Evolutionary conservation across 2,329 filamentous ascomycete species (phyloP).

Genomic region (Xylariaceae sp.): DNA sequence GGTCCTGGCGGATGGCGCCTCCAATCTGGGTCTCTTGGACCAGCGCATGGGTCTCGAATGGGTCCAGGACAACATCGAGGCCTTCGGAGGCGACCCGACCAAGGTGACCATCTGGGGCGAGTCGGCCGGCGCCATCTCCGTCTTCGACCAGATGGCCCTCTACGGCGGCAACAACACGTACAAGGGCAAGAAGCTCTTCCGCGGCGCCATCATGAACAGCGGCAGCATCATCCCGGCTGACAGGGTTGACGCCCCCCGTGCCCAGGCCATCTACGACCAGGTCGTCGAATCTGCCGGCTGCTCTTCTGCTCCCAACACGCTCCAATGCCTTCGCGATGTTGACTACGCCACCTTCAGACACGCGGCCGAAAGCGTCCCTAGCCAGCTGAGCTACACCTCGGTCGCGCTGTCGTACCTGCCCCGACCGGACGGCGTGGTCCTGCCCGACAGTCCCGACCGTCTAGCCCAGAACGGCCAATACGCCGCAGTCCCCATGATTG

Average conservation of each 20-base stretch:
- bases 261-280: constrained; percentile 58
- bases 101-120: constrained; percentile 79
- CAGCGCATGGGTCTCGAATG: constrained; percentile 69
- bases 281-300: constrained; percentile 61
- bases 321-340: constrained; percentile 60
- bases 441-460: constrained; percentile 58
- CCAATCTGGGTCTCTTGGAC: constrained; percentile 68
- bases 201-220: constrained; percentile 72
- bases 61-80: constrained; percentile 70
- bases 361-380: constrained; percentile 65
- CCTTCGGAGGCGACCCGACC: constrained; percentile 73
- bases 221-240: constrained; percentile 58
- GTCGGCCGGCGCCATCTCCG: constrained; percentile 65
- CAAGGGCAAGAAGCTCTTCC: constrained; percentile 70
- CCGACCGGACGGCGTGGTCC: constrained; percentile 60
- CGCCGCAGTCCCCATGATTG: constrained; percentile 56
- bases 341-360: constrained; percentile 56
- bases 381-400: constrained; percentile 60
- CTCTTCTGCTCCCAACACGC: constrained; percentile 46
- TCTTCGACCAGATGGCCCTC: constrained; percentile 69
- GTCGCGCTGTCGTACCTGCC: constrained; percentile 69
- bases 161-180: constrained; percentile 69
- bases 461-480: constrained; percentile 49
- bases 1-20: constrained; percentile 58
- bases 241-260: constrained; percentile 59